phyloP scores from a whole-genome alignment of 345 rosid genomes.

The Rhodamnia argentea region DNA sequence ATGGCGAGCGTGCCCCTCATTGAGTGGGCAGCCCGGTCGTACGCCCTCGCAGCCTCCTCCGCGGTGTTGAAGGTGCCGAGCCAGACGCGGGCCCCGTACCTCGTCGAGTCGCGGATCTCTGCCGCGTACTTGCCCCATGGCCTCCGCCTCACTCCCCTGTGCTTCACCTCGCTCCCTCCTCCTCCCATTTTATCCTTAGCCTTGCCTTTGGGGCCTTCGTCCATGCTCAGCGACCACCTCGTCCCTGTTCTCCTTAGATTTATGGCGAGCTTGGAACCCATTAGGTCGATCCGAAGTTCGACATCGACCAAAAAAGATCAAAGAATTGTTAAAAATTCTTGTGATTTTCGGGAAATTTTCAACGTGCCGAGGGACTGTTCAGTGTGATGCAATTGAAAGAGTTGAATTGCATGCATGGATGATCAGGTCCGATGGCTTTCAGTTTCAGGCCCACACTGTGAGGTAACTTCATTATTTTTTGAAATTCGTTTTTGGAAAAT shows the following conservation, averaged over 20 bases:
- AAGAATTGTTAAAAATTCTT: not conserved
- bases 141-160: conserved; percentile 28
- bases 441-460: not conserved
- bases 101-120: conserved; percentile 71
- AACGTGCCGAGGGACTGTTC: not conserved
- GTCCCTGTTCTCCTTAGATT: not conserved
- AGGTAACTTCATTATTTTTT: not conserved
- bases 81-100: conserved; percentile 69
- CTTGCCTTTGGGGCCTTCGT: not conserved
- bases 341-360: not conserved
- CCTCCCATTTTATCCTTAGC: not conserved
- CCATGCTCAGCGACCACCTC: not conserved
- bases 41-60: conserved; percentile 77
- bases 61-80: conserved; percentile 73
- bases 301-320: not conserved
- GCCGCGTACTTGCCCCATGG: conserved; percentile 93
- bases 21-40: conserved; percentile 63
- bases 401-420: not conserved
- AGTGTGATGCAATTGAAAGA: not conserved
- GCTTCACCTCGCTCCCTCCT: not conserved
- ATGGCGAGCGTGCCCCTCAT: conserved; percentile 61
- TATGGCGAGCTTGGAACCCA: not conserved
- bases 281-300: not conserved
- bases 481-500: not conserved
- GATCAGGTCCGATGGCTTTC: not conserved